Evolutionary conservation across 208 protist species (phyloP).

Genomic region (Trypanosoma boissoni): DNA sequence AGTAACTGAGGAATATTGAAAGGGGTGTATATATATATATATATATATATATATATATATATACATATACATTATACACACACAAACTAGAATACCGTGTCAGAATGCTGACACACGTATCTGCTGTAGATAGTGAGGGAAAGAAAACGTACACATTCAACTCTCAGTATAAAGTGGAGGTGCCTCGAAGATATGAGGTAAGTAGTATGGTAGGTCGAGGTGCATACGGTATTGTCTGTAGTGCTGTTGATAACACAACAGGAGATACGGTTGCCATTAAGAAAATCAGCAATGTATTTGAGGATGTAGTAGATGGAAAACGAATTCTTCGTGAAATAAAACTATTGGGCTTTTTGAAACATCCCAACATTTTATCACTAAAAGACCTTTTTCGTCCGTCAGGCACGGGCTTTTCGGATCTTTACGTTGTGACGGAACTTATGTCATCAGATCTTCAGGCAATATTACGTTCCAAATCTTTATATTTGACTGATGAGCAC

Average conservation of each 20-base stretch:
- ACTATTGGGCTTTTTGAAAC: conserved; percentile 59
- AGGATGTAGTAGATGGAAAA: conserved; percentile 92
- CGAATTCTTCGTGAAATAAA: conserved; percentile 83
- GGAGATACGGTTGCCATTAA: conserved; percentile 96
- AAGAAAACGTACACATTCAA: conserved; percentile 80
- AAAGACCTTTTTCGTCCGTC: conserved; percentile 66
- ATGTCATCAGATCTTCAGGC: conserved; percentile 92
- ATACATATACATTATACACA: neutral
- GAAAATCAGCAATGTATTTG: conserved; percentile 95
- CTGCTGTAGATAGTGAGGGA: conserved; percentile 49
- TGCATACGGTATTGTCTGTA: conserved; percentile 89
- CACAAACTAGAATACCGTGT: conserved; percentile 5
- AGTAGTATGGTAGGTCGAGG: conserved; percentile 78
- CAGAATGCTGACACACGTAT: conserved; percentile 71
- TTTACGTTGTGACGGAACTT: conserved; percentile 90
- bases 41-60: neutral
- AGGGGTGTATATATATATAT: neutral
- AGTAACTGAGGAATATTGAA: neutral
- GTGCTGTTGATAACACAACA: conserved; percentile 56
- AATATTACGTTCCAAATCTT: conserved; percentile 55
- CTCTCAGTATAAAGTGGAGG: conserved; percentile 49
- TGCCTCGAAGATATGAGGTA: conserved; percentile 72
- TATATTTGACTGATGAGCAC: conserved; percentile 65
- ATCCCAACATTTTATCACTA: conserved; percentile 83
- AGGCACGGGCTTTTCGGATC: conserved; percentile 50